Percentiles rank a stretch among this genome's conserved stretches.
These are phyloP conservation scores for Aspergillus cavernicola DNA, from an alignment of 495 filamentous ascomycete genomes.

Conservation along the genomic window DNA sequence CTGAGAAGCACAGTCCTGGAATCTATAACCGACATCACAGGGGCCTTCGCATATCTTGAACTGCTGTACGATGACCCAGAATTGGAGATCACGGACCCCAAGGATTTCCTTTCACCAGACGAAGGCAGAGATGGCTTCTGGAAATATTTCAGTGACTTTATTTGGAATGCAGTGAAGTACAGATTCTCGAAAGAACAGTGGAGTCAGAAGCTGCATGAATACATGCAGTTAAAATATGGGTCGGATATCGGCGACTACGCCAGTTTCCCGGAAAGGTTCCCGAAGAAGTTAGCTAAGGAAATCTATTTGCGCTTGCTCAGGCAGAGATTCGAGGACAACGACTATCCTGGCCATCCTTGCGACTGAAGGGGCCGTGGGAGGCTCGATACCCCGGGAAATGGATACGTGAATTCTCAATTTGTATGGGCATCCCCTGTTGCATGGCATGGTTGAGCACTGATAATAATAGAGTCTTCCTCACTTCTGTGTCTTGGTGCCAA, in stretches of 20 bases:
- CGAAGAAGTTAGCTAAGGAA: neutral
- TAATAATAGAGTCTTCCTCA: no score
- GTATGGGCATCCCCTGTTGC: no score
- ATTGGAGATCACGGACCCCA: neutral
- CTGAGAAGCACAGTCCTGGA: neutral
- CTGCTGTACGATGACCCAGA: slow-evolving; percentile 1
- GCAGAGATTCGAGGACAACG: neutral
- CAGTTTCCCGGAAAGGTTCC: neutral
- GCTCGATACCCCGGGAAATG: no score
- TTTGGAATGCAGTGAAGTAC: neutral
- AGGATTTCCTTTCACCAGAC: neutral
- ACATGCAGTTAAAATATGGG: neutral
- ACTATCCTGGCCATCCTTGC: no score
- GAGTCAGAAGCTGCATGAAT: neutral
- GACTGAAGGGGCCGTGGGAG: no score
- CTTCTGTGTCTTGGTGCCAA: no score
- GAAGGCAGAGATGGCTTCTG: neutral
- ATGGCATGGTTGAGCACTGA: no score
- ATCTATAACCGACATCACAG: neutral
- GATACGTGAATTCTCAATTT: no score
- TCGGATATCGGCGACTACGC: neutral
- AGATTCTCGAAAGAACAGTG: neutral
- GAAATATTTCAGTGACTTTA: neutral
- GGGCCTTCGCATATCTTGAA: neutral
- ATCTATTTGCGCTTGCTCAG: neutral